Evolutionary conservation across 257 asterid genomes (phyloP).

Genomic region (Verbena officinalis): DNA sequence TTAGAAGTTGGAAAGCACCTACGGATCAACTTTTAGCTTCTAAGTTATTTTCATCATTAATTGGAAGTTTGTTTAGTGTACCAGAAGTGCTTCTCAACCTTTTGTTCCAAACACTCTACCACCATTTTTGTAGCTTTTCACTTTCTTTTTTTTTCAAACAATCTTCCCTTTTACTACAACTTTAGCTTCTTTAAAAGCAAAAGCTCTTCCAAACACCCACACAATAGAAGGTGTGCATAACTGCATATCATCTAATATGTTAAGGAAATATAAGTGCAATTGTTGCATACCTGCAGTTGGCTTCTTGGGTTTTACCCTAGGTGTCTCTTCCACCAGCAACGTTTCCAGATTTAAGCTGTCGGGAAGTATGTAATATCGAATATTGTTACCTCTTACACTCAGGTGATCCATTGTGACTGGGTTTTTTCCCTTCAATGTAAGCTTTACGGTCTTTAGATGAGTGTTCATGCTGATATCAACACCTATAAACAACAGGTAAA

Average conservation of each 20-base stretch:
- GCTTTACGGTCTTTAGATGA: conserved; percentile 82
- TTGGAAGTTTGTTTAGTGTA: too few relatives aligned
- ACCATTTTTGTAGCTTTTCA: too few relatives aligned
- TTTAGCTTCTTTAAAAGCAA: too few relatives aligned
- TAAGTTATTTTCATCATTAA: too few relatives aligned
- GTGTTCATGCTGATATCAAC: conserved; percentile 97
- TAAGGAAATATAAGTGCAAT: not conserved
- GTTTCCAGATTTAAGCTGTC: conserved; percentile 90
- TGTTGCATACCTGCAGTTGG: conserved; percentile 67
- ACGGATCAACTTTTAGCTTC: too few relatives aligned
- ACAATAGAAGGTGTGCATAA: too few relatives aligned
- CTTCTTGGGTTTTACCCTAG: conserved; percentile 92
- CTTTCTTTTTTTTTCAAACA: too few relatives aligned
- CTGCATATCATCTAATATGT: not conserved
- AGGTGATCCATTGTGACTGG: conserved; percentile 88
- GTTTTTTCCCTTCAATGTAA: conserved; percentile 79
- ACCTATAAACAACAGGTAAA: conserved; percentile 45
- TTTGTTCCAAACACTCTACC: too few relatives aligned
- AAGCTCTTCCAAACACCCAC: too few relatives aligned
- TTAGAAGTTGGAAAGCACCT: too few relatives aligned
- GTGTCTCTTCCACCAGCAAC: conserved; percentile 82
- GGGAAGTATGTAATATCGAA: conserved; percentile 88
- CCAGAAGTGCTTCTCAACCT: too few relatives aligned
- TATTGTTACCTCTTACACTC: conserved; percentile 85
- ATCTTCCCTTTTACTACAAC: too few relatives aligned